phyloP scores from a whole-genome alignment of 2,329 filamentous ascomycete species.

The Talaromyces pinophilus region DNA sequence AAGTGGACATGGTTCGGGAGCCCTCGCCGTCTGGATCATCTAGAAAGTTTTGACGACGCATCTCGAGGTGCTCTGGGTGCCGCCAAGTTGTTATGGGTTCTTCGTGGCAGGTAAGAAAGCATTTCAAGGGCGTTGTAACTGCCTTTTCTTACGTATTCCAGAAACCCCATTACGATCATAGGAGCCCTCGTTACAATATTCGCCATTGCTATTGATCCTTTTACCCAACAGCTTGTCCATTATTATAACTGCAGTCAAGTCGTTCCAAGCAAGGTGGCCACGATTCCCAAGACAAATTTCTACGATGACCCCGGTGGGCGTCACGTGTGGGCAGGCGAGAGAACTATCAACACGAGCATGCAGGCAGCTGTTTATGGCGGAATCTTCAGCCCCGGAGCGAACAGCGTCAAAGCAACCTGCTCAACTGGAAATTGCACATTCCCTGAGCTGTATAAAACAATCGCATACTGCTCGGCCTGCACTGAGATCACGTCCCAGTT shows the following conservation, averaged over 20 bases:
- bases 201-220: slow-evolving; percentile 1
- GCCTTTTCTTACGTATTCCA: not conserved
- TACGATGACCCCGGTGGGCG: not conserved
- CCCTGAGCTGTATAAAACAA: not conserved
- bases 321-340: not conserved
- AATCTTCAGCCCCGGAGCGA: not conserved
- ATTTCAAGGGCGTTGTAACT: not conserved
- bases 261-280: not conserved
- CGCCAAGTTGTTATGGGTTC: not conserved
- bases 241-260: not conserved
- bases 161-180: not conserved
- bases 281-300: not conserved
- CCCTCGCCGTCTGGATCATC: not conserved
- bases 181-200: not conserved
- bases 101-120: not conserved
- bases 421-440: not conserved
- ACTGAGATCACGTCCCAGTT: not conserved
- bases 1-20: not conserved
- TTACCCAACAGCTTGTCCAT: not conserved
- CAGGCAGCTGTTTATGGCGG: not conserved
- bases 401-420: not conserved
- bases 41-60: not conserved
- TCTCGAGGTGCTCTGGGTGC: not conserved
- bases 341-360: not conserved
- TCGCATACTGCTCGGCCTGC: not conserved